A percentile compares a stretch with the other conserved stretches of the same genome.
Conservation (phyloP, 495 filamentous ascomycete genomes). For the Xylaria telfairii region DNA sequence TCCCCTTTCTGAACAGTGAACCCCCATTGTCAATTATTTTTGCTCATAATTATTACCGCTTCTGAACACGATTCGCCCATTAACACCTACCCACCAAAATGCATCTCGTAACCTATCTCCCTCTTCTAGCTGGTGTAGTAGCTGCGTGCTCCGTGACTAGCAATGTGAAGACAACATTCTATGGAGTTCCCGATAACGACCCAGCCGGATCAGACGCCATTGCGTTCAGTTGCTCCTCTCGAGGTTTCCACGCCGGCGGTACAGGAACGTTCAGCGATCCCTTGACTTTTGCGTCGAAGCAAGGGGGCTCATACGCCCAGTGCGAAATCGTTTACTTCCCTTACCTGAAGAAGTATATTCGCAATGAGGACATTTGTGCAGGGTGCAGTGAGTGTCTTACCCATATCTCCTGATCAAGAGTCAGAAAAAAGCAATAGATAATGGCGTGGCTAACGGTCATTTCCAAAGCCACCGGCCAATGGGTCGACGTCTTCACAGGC, state of each 20-base stretch:
- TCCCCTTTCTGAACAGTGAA: too few relatives aligned
- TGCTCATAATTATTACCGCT: neutral
- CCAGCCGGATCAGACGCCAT: constrained; percentile 47
- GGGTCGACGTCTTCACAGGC: constrained; percentile 28
- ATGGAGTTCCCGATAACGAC: constrained; percentile 53
- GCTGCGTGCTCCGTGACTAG: constrained; percentile 36
- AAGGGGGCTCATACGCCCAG: constrained; percentile 42
- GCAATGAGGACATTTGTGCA: constrained; percentile 32
- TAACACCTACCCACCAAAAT: neutral
- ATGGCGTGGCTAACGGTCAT: neutral
- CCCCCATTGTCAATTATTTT: too few relatives aligned
- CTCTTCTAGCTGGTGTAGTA: constrained; percentile 22
- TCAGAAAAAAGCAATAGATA: neutral
- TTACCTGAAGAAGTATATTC: constrained; percentile 52
- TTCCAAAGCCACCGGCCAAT: constrained; percentile 20
- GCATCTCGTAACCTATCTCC: constrained; percentile 4
- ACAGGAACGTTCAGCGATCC: constrained; percentile 53
- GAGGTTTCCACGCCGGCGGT: constrained; percentile 41
- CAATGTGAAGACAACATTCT: constrained; percentile 41
- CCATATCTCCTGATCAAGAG: neutral
- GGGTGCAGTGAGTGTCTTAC: constrained; percentile 28
- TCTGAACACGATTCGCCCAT: neutral
- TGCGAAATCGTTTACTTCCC: constrained; percentile 57
- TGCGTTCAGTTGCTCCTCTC: constrained; percentile 47
- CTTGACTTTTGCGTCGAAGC: constrained; percentile 52